Conservation (phyloP, 2,329 filamentous ascomycete species). For the Alternaria postmessia region DNA sequence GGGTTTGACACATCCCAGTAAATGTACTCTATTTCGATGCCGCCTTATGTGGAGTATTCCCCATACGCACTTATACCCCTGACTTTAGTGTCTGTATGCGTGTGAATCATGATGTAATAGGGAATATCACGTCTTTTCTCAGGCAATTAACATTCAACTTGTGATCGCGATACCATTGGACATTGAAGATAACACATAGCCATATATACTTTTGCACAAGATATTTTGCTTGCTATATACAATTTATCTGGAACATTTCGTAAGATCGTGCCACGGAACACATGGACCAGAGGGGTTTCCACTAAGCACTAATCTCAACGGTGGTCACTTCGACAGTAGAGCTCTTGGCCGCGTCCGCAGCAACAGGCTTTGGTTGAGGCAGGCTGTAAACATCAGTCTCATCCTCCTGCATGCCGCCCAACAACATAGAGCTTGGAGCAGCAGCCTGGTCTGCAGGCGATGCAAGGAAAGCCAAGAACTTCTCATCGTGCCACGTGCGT, state of each 20-base stretch:
- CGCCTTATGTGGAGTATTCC: background rate
- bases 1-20: background rate
- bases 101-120: background rate
- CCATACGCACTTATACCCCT: background rate
- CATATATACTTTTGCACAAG: background rate
- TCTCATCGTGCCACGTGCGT: conserved; percentile 48
- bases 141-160: background rate
- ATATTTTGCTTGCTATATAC: background rate
- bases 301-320: conserved; percentile 13
- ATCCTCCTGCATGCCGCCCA: conserved; percentile 15
- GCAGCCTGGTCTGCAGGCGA: conserved; percentile 14
- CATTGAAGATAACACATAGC: background rate
- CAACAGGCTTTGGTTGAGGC: conserved; percentile 2
- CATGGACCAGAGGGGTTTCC: background rate
- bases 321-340: conserved; percentile 7
- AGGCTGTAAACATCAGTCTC: conserved; percentile 10
- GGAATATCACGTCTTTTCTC: background rate
- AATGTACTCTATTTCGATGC: background rate
- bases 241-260: background rate
- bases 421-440: conserved; percentile 14
- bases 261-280: background rate
- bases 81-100: background rate
- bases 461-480: conserved; percentile 42
- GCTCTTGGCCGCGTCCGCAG: background rate
- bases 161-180: background rate